These are phyloP conservation scores for Pseudisothecium myosuroides DNA, from an alignment of 225 moss, liverwort and hornwort species.

Conservation along the genomic window DNA sequence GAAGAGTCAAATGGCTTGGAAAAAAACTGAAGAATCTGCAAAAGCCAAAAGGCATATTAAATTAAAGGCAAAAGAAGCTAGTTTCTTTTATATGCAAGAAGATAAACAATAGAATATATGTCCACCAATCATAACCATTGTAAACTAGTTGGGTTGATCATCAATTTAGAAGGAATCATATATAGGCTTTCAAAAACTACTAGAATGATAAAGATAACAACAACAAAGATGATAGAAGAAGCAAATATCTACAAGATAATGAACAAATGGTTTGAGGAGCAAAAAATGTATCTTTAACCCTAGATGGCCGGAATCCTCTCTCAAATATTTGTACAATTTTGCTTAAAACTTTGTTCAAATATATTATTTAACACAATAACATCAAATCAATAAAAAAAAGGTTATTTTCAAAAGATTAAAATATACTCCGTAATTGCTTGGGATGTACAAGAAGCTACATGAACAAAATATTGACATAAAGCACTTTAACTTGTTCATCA, in stretches of 20 bases:
- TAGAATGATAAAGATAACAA: not conserved
- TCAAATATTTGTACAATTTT: not conserved
- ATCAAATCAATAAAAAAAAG: not conserved
- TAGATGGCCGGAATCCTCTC: accelerated
- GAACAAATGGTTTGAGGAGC: not conserved
- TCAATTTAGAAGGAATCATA: not conserved
- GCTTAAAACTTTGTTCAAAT: not conserved
- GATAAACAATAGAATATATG: not conserved
- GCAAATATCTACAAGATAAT: not conserved
- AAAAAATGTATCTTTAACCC: not conserved
- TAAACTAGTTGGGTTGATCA: not conserved
- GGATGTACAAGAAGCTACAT: not conserved
- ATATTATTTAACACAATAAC: not conserved
- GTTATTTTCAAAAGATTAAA: not conserved
- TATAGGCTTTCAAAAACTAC: not conserved
- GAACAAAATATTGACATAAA: accelerated
- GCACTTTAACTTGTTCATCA: too few relatives aligned
- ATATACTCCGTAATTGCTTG: not conserved
- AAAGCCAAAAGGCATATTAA: not conserved
- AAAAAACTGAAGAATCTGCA: accelerated
- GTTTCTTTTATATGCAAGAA: not conserved
- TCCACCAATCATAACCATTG: not conserved
- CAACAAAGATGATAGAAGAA: not conserved
- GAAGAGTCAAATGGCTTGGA: not conserved
- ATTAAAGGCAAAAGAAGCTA: not conserved